Percentiles rank a stretch among this genome's conserved stretches.
These are phyloP conservation scores for Talaromyces sp. DNA, from an alignment of 2,329 filamentous ascomycete species.

Conservation along the genomic window DNA sequence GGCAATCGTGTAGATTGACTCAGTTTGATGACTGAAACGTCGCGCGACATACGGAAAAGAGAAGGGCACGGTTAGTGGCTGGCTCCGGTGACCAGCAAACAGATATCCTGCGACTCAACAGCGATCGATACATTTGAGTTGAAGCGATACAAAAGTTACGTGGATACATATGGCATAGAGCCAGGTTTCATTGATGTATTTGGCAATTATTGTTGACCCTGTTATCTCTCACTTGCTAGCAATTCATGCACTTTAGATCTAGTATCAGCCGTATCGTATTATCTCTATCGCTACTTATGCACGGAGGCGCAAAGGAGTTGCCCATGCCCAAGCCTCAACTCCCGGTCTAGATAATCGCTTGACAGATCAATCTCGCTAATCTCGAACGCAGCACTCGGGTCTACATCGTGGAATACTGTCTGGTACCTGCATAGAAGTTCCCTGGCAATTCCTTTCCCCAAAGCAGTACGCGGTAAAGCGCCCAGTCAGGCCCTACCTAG, in stretches of 20 bases:
- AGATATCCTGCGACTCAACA: not conserved
- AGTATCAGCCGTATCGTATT: not conserved
- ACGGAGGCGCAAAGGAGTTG: too few relatives aligned
- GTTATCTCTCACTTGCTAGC: not conserved
- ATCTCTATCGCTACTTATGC: too few relatives aligned
- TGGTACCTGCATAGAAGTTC: too few relatives aligned
- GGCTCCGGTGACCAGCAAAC: constrained; percentile 19
- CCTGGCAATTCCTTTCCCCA: too few relatives aligned
- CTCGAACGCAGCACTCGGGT: too few relatives aligned
- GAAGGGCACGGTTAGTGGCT: constrained; percentile 4
- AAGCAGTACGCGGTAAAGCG: too few relatives aligned
- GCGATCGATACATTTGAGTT: not conserved
- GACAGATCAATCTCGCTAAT: too few relatives aligned
- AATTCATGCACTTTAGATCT: not conserved
- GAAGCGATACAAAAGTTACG: not conserved
- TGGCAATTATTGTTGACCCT: not conserved
- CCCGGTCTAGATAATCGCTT: too few relatives aligned
- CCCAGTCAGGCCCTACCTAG: too few relatives aligned
- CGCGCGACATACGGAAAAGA: not conserved
- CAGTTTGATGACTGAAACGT: not conserved
- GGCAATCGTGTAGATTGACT: not conserved
- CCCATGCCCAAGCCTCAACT: too few relatives aligned
- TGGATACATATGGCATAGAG: constrained; percentile 1
- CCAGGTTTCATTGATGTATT: constrained; percentile 4
- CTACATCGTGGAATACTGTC: too few relatives aligned